Conservation (phyloP, 352 stramenopile genomes). For the Phytophthora brassicae region DNA sequence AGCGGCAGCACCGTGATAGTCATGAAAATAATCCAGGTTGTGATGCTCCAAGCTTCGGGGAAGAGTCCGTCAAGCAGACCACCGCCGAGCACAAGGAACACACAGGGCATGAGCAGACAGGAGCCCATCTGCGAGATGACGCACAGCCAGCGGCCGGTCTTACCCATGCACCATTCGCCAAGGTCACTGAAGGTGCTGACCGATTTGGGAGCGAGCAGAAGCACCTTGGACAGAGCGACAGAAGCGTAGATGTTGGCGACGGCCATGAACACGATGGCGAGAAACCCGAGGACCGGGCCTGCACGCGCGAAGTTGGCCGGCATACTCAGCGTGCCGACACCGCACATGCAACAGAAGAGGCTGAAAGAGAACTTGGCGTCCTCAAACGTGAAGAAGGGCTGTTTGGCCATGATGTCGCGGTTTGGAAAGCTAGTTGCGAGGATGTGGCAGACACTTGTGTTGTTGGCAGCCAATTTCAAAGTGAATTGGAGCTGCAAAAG, state of each 20-base stretch:
- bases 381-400: constrained; percentile 55
- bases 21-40: constrained; percentile 72
- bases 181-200: constrained; percentile 69
- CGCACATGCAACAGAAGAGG: constrained; percentile 67
- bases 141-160: constrained; percentile 50
- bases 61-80: constrained; percentile 59
- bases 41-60: constrained; percentile 43
- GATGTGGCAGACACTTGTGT: constrained; percentile 8
- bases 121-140: constrained; percentile 58
- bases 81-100: constrained; percentile 68
- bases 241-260: constrained; percentile 66
- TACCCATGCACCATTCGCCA: constrained; percentile 39
- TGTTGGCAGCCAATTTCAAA: constrained; percentile 29
- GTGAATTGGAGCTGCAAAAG: constrained; percentile 13
- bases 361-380: constrained; percentile 64
- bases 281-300: constrained; percentile 38
- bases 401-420: constrained; percentile 23
- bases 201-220: constrained; percentile 52
- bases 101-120: constrained; percentile 55
- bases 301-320: constrained; percentile 66
- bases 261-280: constrained; percentile 59
- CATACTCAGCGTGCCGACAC: constrained; percentile 70
- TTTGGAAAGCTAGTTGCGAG: constrained; percentile 8
- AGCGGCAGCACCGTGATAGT: constrained; percentile 49
- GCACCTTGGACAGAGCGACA: constrained; percentile 54